Conservation (phyloP, 208 protist species). For the Leishmania tropica region DNA sequence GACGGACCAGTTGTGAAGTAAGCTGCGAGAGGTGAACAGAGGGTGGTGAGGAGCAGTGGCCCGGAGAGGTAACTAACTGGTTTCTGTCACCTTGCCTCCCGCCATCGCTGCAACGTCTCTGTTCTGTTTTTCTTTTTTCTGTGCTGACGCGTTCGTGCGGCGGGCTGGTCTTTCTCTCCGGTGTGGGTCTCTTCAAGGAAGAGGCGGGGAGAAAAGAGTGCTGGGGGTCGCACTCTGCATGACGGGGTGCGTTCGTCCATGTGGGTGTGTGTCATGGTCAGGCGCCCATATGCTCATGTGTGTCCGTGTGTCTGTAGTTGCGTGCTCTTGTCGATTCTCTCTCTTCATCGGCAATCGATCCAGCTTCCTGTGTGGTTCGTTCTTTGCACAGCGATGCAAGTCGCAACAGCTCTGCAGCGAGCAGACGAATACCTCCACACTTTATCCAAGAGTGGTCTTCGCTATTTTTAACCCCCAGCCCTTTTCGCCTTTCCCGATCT, state of each 20-base stretch:
- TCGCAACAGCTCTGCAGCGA: background rate
- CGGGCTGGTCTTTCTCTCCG: slow-evolving; percentile 1
- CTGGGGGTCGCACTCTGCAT: background rate
- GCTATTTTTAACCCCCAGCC: background rate
- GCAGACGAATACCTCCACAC: background rate
- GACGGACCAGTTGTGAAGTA: background rate
- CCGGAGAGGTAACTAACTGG: slow-evolving; percentile 27
- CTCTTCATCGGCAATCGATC: background rate
- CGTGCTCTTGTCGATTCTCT: background rate
- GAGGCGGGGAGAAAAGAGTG: background rate
- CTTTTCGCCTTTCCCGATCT: background rate
- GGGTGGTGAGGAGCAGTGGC: background rate
- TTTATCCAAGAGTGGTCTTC: background rate
- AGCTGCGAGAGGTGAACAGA: background rate
- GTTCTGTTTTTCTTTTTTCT: background rate
- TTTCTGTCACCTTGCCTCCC: slow-evolving; percentile 9
- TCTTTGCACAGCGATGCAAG: background rate
- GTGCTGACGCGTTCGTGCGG: background rate
- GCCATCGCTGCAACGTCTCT: background rate
- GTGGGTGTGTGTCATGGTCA: background rate
- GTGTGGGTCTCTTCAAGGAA: background rate
- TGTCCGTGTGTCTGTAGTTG: background rate
- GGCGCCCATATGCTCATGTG: background rate
- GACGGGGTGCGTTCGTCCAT: background rate
- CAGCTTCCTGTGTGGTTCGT: background rate